Evolutionary conservation across 768 basidiomycete species (phyloP).

Genomic region (Boletus rubescentipes): DNA sequence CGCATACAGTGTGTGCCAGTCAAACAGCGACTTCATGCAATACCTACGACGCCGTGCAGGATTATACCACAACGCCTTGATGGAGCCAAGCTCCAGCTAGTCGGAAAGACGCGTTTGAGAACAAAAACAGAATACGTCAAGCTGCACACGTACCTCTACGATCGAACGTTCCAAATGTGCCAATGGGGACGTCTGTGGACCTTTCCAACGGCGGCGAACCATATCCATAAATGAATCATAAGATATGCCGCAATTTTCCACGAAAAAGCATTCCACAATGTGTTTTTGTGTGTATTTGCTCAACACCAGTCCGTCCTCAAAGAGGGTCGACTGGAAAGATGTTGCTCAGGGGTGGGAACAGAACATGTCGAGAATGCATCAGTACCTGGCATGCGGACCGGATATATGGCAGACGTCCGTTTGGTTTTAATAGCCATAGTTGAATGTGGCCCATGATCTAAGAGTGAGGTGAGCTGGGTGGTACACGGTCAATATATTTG

Average conservation of each 20-base stretch:
- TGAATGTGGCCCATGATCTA: constrained; percentile 53
- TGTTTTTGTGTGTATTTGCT: constrained; percentile 50
- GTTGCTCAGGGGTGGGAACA: neutral
- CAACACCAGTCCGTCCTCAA: constrained; percentile 53
- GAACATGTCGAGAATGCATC: neutral
- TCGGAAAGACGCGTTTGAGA: neutral
- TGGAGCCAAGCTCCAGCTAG: constrained; percentile 58
- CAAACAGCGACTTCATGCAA: constrained; percentile 59
- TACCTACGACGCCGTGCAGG: constrained; percentile 64
- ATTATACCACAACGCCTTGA: constrained; percentile 66
- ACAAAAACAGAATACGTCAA: neutral
- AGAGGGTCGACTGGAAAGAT: constrained; percentile 52
- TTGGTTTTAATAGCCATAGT: constrained; percentile 43
- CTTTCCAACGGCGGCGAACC: constrained; percentile 40
- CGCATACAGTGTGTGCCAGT: constrained; percentile 69
- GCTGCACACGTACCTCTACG: constrained; percentile 30
- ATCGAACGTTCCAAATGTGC: constrained; percentile 40
- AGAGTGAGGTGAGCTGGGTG: neutral
- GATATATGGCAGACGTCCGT: constrained; percentile 51
- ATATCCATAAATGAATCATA: constrained; percentile 47
- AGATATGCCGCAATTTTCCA: constrained; percentile 57
- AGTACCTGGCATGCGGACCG: constrained; percentile 65
- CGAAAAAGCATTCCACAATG: constrained; percentile 63
- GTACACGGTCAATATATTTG: neutral
- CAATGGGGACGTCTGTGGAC: constrained; percentile 38